phyloP scores from a whole-genome alignment of 2,329 filamentous ascomycete species.

The Orbilia quercus region DNA sequence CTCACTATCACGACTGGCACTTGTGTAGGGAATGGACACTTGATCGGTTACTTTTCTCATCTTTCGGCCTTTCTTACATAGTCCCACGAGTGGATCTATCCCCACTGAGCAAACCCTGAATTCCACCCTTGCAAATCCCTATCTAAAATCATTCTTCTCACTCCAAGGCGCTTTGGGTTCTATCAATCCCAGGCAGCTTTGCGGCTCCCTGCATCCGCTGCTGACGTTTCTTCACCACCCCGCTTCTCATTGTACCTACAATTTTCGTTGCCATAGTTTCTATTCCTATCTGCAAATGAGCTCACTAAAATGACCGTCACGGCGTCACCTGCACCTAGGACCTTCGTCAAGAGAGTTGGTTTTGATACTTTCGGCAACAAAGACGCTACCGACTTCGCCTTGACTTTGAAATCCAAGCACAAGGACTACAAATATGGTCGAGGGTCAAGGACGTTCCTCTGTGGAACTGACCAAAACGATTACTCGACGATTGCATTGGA shows the following conservation, averaged over 20 bases:
- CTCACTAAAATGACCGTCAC: constrained; percentile 47
- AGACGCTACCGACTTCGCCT: constrained; percentile 76
- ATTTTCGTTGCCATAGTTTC: too few species aligned
- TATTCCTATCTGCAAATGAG: constrained; percentile 26
- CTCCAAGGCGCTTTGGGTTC: too few species aligned
- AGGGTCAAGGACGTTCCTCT: constrained; percentile 86
- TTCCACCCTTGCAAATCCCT: constrained; percentile 18
- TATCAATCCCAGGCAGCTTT: too few species aligned
- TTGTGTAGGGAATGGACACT: not conserved
- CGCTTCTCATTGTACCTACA: not conserved
- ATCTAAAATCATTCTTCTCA: not conserved
- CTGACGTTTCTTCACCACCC: not conserved
- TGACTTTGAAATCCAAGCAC: constrained; percentile 87
- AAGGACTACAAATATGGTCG: constrained; percentile 84
- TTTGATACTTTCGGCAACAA: constrained; percentile 78
- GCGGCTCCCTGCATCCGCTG: too few species aligned
- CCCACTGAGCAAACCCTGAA: constrained; percentile 10
- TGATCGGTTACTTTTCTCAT: not conserved
- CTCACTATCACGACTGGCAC: not conserved
- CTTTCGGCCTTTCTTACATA: too few species aligned
- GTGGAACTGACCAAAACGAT: constrained; percentile 87
- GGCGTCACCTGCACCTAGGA: constrained; percentile 63
- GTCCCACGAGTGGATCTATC: not conserved
- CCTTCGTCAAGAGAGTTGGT: constrained; percentile 76
- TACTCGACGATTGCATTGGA: constrained; percentile 93